phyloP scores from a whole-genome alignment of 371 early-diverging fungal species.

The Phascolomyces articulosus region DNA sequence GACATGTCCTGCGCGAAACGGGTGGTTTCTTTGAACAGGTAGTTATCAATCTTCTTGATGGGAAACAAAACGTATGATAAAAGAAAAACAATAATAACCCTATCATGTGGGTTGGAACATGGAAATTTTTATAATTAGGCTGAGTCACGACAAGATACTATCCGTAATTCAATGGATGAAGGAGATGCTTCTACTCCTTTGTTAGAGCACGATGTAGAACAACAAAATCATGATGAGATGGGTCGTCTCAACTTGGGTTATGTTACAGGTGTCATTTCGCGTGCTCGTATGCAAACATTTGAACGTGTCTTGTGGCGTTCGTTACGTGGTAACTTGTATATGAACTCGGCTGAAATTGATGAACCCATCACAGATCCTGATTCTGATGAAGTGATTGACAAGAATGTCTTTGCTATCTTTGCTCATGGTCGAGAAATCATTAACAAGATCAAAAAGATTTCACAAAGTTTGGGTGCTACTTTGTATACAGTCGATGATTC shows the following conservation, averaged over 20 bases:
- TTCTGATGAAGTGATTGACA: slow-evolving; percentile 82
- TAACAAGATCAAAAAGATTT: slow-evolving; percentile 90
- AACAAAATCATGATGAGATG: slow-evolving; percentile 40
- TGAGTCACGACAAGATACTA: slow-evolving; percentile 57
- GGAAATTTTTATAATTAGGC: slow-evolving; percentile 34
- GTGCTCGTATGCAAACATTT: slow-evolving; percentile 83
- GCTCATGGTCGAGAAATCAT: slow-evolving; percentile 93
- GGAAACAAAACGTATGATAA: too few relatives aligned
- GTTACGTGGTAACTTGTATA: slow-evolving; percentile 96
- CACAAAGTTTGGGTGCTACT: slow-evolving; percentile 94
- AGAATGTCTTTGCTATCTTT: slow-evolving; percentile 97
- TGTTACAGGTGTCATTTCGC: slow-evolving; percentile 92
- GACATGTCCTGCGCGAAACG: slow-evolving; percentile 90
- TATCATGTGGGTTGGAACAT: too few relatives aligned
- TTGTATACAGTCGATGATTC: slow-evolving; percentile 88
- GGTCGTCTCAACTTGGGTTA: slow-evolving; percentile 64
- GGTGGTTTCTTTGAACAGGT: slow-evolving; percentile 80
- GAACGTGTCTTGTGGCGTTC: slow-evolving; percentile 97
- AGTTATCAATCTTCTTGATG: too few relatives aligned
- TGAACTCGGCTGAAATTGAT: slow-evolving; percentile 95
- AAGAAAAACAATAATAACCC: too few relatives aligned
- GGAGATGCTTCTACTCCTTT: slow-evolving; percentile 64
- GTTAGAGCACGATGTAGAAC: slow-evolving; percentile 63
- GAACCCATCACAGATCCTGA: slow-evolving; percentile 82
- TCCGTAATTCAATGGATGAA: slow-evolving; percentile 61